phyloP scores from a whole-genome alignment of 2,329 filamentous ascomycete genomes.

The Colletotrichum phormii region DNA sequence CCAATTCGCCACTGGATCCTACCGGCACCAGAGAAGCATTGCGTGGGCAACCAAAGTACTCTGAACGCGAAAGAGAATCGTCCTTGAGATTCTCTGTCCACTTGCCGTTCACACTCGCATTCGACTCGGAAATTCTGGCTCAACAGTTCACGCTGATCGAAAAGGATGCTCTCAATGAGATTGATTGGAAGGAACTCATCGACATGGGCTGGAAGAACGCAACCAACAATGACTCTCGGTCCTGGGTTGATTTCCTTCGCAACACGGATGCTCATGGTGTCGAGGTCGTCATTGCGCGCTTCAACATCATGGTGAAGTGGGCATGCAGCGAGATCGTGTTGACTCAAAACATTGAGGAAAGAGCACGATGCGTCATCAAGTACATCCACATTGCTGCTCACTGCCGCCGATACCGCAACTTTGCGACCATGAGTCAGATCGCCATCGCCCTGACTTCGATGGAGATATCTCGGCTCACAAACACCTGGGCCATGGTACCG shows the following conservation, averaged over 20 bases:
- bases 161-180: constrained; percentile 86
- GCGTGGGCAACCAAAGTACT: constrained; percentile 47
- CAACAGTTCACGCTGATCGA: constrained; percentile 89
- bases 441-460: constrained; percentile 81
- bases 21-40: constrained; percentile 50
- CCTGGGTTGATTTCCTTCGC: constrained; percentile 85
- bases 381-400: constrained; percentile 84
- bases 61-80: constrained; percentile 42
- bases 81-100: constrained; percentile 65
- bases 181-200: constrained; percentile 89
- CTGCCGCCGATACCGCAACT: constrained; percentile 82
- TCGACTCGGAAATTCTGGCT: constrained; percentile 81
- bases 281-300: constrained; percentile 85
- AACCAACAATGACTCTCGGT: constrained; percentile 72
- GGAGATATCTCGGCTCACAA: constrained; percentile 74
- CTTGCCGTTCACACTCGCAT: constrained; percentile 83
- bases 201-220: constrained; percentile 85
- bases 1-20: constrained; percentile 46
- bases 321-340: constrained; percentile 83
- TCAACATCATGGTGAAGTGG: constrained; percentile 92
- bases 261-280: constrained; percentile 79
- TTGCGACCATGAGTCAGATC: constrained; percentile 85
- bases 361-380: constrained; percentile 82
- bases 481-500: constrained; percentile 80
- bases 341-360: constrained; percentile 77